Conservation (phyloP, 495 filamentous ascomycete genomes). For the Hypoxylon crocopeplum region DNA sequence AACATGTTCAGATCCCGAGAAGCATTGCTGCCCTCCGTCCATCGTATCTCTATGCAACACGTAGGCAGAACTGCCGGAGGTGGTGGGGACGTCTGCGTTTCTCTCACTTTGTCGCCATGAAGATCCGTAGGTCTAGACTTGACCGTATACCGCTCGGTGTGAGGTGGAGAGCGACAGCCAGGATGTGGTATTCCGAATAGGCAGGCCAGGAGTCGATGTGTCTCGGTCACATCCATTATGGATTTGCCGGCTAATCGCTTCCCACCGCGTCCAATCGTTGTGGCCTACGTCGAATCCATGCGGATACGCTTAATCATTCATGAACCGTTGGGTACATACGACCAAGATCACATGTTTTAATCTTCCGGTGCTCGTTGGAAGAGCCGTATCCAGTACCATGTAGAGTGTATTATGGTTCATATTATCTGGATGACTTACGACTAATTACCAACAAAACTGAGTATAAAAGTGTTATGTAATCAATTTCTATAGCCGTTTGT, state of each 20-base stretch:
- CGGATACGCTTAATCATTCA: too few relatives aligned
- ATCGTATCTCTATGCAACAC: conserved; percentile 1
- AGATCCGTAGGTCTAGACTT: conserved; percentile 3
- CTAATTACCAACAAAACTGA: too few relatives aligned
- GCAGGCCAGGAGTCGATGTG: background rate
- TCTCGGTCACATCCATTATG: background rate
- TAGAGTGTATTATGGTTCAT: too few relatives aligned
- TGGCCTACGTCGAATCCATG: background rate
- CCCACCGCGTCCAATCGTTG: background rate
- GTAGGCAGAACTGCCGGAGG: background rate
- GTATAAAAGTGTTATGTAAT: too few relatives aligned
- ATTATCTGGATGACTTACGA: background rate
- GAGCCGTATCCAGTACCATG: too few relatives aligned
- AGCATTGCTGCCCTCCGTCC: background rate
- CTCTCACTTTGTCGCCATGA: background rate
- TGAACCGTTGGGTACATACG: background rate
- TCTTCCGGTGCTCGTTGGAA: background rate
- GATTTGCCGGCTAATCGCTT: background rate
- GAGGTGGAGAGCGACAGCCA: background rate
- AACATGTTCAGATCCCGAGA: background rate
- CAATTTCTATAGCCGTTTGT: too few relatives aligned
- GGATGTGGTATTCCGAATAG: background rate
- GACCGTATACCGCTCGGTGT: background rate
- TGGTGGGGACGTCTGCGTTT: background rate
- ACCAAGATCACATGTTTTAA: background rate